These are phyloP conservation scores for Lactarius hatsudake DNA, from an alignment of 768 basidiomycete species.

Conservation along the genomic window DNA sequence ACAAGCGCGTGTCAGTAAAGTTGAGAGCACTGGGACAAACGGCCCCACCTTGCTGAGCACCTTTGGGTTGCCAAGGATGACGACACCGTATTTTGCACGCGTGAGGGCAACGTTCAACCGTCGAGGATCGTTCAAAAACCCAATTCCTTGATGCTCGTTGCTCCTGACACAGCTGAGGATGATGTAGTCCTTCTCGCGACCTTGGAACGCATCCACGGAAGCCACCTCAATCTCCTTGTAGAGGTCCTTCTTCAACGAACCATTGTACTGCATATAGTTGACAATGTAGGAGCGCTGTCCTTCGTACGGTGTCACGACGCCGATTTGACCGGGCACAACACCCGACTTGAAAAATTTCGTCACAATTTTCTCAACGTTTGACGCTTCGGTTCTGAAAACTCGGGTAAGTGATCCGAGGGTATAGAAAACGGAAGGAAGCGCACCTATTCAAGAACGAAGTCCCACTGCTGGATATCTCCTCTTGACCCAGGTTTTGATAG, in stretches of 20 bases:
- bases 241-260: constrained; percentile 97
- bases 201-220: constrained; percentile 98
- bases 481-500: constrained; percentile 98
- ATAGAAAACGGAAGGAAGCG: constrained; percentile 26
- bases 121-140: constrained; percentile 97
- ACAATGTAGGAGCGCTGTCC: constrained; percentile 98
- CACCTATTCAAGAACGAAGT: constrained; percentile 96
- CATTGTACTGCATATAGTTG: constrained; percentile 99
- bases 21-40: not conserved
- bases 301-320: constrained; percentile 98
- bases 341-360: constrained; percentile 99
- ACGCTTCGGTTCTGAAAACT: constrained; percentile 82
- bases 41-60: constrained; percentile 91
- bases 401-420: constrained; percentile 8
- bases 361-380: constrained; percentile 99
- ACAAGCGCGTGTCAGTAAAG: constrained; percentile 26
- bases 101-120: constrained; percentile 96
- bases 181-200: constrained; percentile 99
- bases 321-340: constrained; percentile 92
- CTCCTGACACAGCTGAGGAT: constrained; percentile 96
- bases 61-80: constrained; percentile 99
- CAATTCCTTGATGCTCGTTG: constrained; percentile 99
- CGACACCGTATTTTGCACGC: constrained; percentile 95
- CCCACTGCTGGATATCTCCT: constrained; percentile 97
- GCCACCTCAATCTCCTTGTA: constrained; percentile 99